Base-by-base conservation (phyloP, 1,284 basidiomycete genomes). In the Ceratobasidium sp. region DNA sequence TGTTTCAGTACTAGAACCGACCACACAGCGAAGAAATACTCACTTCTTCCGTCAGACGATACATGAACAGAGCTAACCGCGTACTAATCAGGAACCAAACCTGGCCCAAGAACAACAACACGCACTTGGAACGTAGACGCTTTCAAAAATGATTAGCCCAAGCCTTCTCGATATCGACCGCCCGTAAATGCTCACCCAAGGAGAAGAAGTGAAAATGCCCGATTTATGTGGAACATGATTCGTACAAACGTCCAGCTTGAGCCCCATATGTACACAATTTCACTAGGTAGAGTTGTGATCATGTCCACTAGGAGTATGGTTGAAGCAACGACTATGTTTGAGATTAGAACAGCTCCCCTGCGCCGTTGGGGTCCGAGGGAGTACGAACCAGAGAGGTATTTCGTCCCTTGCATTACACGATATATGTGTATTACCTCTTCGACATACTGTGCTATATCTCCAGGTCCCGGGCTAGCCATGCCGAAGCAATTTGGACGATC, bases 371-470 rank as follows among this genome's bases (percentile, higher is more conserved):
- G 3, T 6, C 43, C 18, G 4, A 18, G 21, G 28, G 43, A 46
- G 32, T 72, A 74, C 69, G 59, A 71, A 57, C 59, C 50, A 58
- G 50, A n/a, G 39, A 50, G 67, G n/a, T 53, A 50, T 45, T 48
- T 74, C 78, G 77, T 80, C 85, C 86, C 85, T 85, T 87, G 28
- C 12, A 60, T n/a, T 9, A 23, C 26, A 52, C 58, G 45, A 30
- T 34, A 65, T 23, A 72, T 72, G 23, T 36, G 43, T 18, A 23
- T 18, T 4, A 34, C 30, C 34, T 55, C 50, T 2, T 57, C 55
- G 23, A 45, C 18, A 45, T 61, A 61, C 23, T 41, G 34, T 30
- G 21, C 59, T 26, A 45, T 28, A 18, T 26, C 21, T 3, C 3
- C 6, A 9, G 30, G 39, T n/a, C 34, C 21, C 21, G 23, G 10